phyloP scores from a whole-genome alignment of 2,329 filamentous ascomycete species.

The Hypomyces perniciosus region DNA sequence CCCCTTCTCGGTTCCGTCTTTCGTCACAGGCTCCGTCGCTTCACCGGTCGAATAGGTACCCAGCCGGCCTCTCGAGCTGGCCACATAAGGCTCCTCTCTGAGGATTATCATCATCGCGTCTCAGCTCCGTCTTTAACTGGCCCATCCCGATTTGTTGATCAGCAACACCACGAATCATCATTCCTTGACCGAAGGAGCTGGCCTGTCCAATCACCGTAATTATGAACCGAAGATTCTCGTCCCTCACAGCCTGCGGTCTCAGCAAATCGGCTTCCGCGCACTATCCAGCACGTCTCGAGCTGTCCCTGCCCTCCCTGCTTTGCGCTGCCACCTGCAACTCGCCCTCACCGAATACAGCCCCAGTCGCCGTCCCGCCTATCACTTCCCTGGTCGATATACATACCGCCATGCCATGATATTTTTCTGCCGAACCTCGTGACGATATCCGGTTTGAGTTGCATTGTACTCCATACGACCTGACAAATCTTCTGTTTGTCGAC shows the following conservation, averaged over 20 bases:
- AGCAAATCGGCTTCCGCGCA: background rate
- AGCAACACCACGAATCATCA: background rate
- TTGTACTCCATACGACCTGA: background rate
- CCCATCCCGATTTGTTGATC: background rate
- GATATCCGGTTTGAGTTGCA: background rate
- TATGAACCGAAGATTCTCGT: background rate
- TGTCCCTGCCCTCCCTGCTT: background rate
- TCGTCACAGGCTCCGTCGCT: background rate
- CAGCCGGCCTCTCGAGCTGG: background rate
- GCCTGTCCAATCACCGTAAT: conserved; percentile 1
- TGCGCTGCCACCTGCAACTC: background rate
- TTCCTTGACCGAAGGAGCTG: background rate
- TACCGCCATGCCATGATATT: background rate
- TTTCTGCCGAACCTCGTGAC: conserved; percentile 11
- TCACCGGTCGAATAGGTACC: too few relatives aligned
- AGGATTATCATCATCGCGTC: background rate
- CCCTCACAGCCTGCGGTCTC: background rate
- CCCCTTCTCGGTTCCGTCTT: background rate
- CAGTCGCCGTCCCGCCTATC: conserved; percentile 8
- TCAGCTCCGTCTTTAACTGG: background rate
- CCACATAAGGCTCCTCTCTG: background rate
- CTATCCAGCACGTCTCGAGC: background rate
- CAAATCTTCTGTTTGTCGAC: background rate
- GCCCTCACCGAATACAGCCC: conserved; percentile 9
- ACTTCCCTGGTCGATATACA: conserved; percentile 7